Evolutionary conservation across 2,329 filamentous ascomycete species (phyloP).

Genomic region (Dichotomopilus funicola): DNA sequence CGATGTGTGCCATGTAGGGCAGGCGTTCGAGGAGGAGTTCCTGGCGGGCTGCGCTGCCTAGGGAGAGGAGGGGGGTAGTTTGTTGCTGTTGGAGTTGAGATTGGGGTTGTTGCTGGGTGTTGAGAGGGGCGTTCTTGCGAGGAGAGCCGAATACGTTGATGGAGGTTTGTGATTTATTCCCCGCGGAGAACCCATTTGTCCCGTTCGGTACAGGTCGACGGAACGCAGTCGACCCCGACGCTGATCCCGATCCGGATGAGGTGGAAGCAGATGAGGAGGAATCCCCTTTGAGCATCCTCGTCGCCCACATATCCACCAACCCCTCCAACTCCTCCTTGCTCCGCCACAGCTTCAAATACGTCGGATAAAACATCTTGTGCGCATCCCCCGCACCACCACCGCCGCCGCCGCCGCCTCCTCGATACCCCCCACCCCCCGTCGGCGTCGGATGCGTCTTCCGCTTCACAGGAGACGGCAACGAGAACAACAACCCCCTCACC

Average conservation of each 20-base stretch:
- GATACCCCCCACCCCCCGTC: no score
- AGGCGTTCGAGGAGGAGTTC: constrained; percentile 80
- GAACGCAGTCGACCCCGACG: constrained; percentile 8
- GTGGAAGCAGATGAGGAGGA: constrained; percentile 27
- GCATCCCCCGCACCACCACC: constrained; percentile 49
- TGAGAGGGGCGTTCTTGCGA: no score
- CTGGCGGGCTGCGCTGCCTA: constrained; percentile 59
- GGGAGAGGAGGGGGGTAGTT: constrained; percentile 39
- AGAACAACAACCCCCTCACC: constrained; percentile 78
- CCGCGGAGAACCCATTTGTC: background rate
- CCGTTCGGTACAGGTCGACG: background rate
- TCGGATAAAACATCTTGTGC: constrained; percentile 89
- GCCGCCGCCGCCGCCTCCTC: no score
- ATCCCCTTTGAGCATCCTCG: constrained; percentile 52
- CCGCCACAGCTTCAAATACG: constrained; percentile 75
- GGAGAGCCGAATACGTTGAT: no score
- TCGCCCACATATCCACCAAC: constrained; percentile 63
- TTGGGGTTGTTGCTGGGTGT: no score
- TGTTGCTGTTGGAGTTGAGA: background rate
- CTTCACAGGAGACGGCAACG: constrained; percentile 79
- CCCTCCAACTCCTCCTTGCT: constrained; percentile 75
- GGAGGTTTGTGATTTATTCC: no score
- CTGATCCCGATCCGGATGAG: constrained; percentile 24
- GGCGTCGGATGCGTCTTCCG: constrained; percentile 40
- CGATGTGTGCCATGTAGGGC: constrained; percentile 73